A percentile compares a stretch with the other conserved stretches of the same genome.
These are phyloP conservation scores for Ricinus communis DNA, from an alignment of 345 rosid species.

Conservation along the genomic window DNA sequence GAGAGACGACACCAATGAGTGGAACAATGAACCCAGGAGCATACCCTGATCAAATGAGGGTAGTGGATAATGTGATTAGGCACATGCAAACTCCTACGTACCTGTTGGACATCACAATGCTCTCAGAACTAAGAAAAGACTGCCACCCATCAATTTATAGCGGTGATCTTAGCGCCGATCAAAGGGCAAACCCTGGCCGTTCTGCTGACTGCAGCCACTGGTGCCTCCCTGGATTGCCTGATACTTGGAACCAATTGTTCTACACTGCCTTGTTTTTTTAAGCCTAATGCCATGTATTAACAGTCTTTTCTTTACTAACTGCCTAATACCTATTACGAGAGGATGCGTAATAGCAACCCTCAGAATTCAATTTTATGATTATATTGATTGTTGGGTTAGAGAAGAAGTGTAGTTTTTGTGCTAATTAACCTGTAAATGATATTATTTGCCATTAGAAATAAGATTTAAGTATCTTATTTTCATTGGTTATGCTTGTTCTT, in stretches of 20 bases:
- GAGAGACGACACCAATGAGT: slow-evolving; percentile 64
- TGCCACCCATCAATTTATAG: slow-evolving; percentile 94
- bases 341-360: background rate
- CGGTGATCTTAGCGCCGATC: slow-evolving; percentile 65
- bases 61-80: slow-evolving; percentile 54
- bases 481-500: too few species aligned
- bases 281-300: background rate
- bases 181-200: slow-evolving; percentile 61
- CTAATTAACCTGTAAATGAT: background rate
- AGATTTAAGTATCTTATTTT: too few species aligned
- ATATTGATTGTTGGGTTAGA: background rate
- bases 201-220: slow-evolving; percentile 99
- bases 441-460: background rate
- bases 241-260: slow-evolving; percentile 87
- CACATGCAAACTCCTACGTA: slow-evolving; percentile 54
- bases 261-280: slow-evolving; percentile 60
- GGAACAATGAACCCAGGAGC: slow-evolving; percentile 55
- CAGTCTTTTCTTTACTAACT: too few species aligned
- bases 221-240: slow-evolving; percentile 99
- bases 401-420: background rate
- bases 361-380: background rate
- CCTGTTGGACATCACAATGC: slow-evolving; percentile 79
- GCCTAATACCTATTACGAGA: background rate
- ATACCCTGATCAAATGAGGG: slow-evolving; percentile 67
- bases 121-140: slow-evolving; percentile 82